A percentile compares a stretch with the other conserved stretches of the same genome.
Evolutionary conservation across 2,329 filamentous ascomycete genomes (phyloP).

Genomic region (Emergomyces africanus): DNA sequence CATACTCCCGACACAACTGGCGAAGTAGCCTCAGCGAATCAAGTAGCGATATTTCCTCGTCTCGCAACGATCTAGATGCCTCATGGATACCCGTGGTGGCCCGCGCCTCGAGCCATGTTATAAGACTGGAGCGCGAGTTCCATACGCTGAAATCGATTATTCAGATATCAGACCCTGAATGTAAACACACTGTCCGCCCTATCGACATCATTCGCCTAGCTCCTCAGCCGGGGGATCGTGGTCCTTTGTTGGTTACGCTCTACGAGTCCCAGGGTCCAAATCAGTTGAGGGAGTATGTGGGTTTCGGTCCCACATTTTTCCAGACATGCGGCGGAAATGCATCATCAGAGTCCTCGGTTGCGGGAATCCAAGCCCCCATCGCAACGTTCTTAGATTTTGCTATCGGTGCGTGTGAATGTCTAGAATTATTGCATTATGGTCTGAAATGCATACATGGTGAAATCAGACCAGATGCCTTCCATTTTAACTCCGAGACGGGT

Average conservation of each 20-base stretch:
- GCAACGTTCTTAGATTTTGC: constrained; percentile 79
- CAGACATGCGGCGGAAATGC: constrained; percentile 38
- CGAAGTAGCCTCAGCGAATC: constrained; percentile 40
- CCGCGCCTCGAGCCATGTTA: constrained; percentile 65
- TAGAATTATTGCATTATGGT: constrained; percentile 84
- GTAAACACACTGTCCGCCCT: constrained; percentile 65
- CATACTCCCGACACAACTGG: constrained; percentile 33
- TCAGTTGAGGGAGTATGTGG: constrained; percentile 55
- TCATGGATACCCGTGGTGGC: constrained; percentile 57
- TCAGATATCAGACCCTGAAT: constrained; percentile 56
- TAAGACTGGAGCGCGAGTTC: constrained; percentile 77
- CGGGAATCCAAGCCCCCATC: constrained; percentile 53
- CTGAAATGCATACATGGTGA: constrained; percentile 82
- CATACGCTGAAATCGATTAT: constrained; percentile 66
- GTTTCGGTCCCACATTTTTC: constrained; percentile 68
- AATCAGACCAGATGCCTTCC: constrained; percentile 79
- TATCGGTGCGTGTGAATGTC: constrained; percentile 70
- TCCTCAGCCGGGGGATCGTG: constrained; percentile 54
- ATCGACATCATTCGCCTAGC: constrained; percentile 66
- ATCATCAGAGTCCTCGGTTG: constrained; percentile 30
- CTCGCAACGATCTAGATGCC: constrained; percentile 26
- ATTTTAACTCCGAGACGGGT: constrained; percentile 60
- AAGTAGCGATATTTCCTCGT: constrained; percentile 31
- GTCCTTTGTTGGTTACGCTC: constrained; percentile 62
- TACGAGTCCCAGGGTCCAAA: constrained; percentile 69